Evolutionary conservation across 257 asterid genomes (phyloP).

Genomic region (Eustoma russellianum): DNA sequence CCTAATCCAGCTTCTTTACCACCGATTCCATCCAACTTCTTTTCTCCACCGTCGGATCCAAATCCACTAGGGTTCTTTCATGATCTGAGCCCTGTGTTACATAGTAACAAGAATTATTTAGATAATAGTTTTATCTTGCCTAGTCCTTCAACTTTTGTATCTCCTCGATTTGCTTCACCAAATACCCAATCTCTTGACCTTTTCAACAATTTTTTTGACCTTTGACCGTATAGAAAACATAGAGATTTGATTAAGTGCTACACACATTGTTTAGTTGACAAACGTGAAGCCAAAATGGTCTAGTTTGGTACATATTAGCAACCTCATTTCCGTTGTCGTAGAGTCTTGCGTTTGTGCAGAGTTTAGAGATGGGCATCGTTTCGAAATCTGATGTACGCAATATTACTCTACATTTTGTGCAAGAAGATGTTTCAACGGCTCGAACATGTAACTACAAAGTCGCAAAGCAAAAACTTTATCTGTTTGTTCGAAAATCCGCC

Average conservation of each 20-base stretch:
- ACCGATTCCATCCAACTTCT: conserved; percentile 58
- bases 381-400: too few species aligned
- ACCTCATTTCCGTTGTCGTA: too few species aligned
- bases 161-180: conserved; percentile 71
- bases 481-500: too few species aligned
- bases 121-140: conserved; percentile 34
- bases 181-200: conserved; percentile 49
- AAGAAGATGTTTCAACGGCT: too few species aligned
- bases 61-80: conserved; percentile 40
- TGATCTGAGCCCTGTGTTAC: conserved; percentile 69
- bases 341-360: too few species aligned
- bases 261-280: neutral
- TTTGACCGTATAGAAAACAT: conserved; percentile 15
- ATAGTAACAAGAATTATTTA: conserved; percentile 30
- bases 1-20: conserved; percentile 81
- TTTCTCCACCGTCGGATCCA: conserved; percentile 51
- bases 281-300: too few species aligned
- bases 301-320: too few species aligned
- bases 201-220: conserved; percentile 54
- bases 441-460: too few species aligned
- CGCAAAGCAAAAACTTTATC: too few species aligned
- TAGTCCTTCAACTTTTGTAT: conserved; percentile 55
- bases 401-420: too few species aligned
- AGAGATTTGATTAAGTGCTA: neutral
- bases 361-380: too few species aligned